Evolutionary conservation across 768 basidiomycete genomes (phyloP), one percentile per base, ranked within the genome.

Genomic region (Hygrophoropsis aurantiaca): DNA sequence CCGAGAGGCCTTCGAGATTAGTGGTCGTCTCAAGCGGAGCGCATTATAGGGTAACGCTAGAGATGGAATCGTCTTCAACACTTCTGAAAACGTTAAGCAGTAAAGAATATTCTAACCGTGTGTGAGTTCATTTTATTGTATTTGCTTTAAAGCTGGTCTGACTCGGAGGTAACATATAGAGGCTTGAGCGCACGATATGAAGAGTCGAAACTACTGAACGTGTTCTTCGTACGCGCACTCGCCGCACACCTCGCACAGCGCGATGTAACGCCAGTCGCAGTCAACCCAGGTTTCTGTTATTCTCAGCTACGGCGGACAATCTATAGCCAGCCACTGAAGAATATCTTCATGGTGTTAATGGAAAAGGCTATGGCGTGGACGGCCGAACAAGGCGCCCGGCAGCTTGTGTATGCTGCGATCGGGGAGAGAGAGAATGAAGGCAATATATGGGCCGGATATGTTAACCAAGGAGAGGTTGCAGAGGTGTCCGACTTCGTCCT

Each of bases 401-500:
- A 65, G 39, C 54, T 73, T 20, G 36, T 73, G 3, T 69, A 59
- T 25, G 59, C 46, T 5, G 67, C 68, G 2, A 35, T 67, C 2
- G 65, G 58, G 4, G 58, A 42, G 34, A 56, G 52, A 15, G 46
- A 60, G 3, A 30, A 56, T 2, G 62, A 60, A 23, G 53, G 46
- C 16, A 26, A 10, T 13, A 49, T 66, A 53, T 54, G 55, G n/a
- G 62, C 59, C 1, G 59, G 46, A 2, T 64, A 33, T 19, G 21
- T 68, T 4, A 49, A 32, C 33, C 26, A 11, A 3, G 41, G 42
- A 11, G 36, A 18, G 6, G 51, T 61, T 3, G 39, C 33, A 1
- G 63, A 69, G 43, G 55, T 65, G 16, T 57, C 67, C 24, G 68
- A 72, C 44, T 69, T 61, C 26, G 59, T 67, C 35, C 33, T 68